These are phyloP conservation scores for Gaultheria prostrata DNA, from an alignment of 148 eudicot genomes.

Conservation along the genomic window DNA sequence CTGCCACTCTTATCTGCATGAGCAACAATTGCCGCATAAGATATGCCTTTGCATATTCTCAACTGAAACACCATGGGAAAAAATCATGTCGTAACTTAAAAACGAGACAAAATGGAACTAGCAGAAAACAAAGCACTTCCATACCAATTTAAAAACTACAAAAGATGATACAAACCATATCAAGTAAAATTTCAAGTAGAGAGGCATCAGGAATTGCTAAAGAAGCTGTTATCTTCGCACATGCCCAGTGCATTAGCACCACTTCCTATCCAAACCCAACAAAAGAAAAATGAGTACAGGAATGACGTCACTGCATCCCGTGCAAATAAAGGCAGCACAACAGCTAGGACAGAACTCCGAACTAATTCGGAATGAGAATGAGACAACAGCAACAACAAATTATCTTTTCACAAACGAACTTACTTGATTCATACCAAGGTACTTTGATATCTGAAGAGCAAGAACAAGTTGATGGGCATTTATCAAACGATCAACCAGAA, in stretches of 20 bases:
- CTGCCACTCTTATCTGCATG: slow-evolving; percentile 93
- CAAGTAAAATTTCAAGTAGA: slow-evolving; percentile 75
- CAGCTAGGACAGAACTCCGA: not conserved
- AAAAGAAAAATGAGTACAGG: slow-evolving; percentile 7
- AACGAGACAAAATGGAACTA: not conserved
- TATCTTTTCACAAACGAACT: slow-evolving; percentile 9
- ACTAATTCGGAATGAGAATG: too few species aligned
- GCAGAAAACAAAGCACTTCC: not conserved
- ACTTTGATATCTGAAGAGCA: slow-evolving; percentile 82
- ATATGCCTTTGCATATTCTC: slow-evolving; percentile 84
- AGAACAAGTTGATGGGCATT: slow-evolving; percentile 81
- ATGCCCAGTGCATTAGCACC: slow-evolving; percentile 97
- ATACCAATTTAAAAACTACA: not conserved
- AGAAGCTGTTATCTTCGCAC: slow-evolving; percentile 73
- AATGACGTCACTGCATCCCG: not conserved
- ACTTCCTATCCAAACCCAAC: slow-evolving; percentile 54
- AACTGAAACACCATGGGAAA: slow-evolving; percentile 45
- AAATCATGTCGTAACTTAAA: slow-evolving; percentile 8
- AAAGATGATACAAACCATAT: slow-evolving; percentile 55
- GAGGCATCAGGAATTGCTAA: slow-evolving; percentile 67
- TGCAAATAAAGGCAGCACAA: slow-evolving; percentile 2
- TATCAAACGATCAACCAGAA: slow-evolving; percentile 82
- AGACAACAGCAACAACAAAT: too few species aligned
- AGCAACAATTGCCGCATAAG: slow-evolving; percentile 96
- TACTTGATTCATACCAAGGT: slow-evolving; percentile 81